Evolutionary conservation across 2,329 filamentous ascomycete genomes (phyloP).

Genomic region (Raffaelea albimanens): DNA sequence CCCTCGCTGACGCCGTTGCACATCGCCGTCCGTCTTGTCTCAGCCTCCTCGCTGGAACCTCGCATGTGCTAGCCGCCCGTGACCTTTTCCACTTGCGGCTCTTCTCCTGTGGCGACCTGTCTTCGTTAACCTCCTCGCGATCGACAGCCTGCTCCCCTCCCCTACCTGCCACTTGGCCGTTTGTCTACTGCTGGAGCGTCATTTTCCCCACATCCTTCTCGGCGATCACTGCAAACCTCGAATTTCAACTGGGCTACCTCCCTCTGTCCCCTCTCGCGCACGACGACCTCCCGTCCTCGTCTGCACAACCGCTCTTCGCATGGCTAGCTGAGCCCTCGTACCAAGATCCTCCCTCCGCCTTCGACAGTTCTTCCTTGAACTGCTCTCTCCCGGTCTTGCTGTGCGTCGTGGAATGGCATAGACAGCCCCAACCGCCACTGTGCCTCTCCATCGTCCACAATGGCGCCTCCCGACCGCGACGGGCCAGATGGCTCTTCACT

Average conservation of each 20-base stretch:
- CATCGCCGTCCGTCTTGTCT: too few species aligned
- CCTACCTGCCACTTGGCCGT: too few species aligned
- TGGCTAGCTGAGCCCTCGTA: background rate
- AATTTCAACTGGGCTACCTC: background rate
- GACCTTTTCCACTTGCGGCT: too few species aligned
- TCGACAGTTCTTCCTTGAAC: background rate
- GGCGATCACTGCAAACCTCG: too few species aligned
- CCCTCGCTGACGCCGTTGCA: too few species aligned
- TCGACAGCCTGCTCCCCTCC: too few species aligned
- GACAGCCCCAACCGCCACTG: background rate
- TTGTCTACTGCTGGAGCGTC: too few species aligned
- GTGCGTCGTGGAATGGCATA: background rate
- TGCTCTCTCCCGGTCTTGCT: background rate
- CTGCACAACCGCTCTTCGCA: background rate
- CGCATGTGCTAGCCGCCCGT: too few species aligned
- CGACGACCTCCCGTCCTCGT: background rate
- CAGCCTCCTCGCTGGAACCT: too few species aligned
- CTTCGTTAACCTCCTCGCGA: too few species aligned
- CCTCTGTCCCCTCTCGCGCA: background rate
- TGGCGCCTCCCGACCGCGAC: conserved; percentile 39
- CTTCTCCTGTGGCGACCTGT: too few species aligned
- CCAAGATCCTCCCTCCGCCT: background rate
- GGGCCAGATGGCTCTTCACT: conserved; percentile 70
- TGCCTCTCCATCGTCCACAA: conserved; percentile 22
- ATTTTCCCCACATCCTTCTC: too few species aligned